These are phyloP conservation scores for Globisporangium barbulae DNA, from an alignment of 352 stramenopile genomes.

Conservation along the genomic window DNA sequence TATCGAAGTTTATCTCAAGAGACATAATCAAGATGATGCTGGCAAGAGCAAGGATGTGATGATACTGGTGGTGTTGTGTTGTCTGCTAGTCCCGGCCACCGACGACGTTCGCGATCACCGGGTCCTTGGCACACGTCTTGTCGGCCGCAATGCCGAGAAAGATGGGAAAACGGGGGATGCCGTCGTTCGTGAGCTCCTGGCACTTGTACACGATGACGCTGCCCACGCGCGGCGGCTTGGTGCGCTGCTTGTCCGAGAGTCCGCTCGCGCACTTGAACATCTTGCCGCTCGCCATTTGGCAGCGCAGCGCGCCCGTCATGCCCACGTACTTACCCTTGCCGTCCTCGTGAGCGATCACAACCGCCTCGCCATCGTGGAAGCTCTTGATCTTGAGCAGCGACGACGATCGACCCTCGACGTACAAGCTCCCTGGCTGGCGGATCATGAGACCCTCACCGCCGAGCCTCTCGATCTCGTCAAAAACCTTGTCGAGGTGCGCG, in stretches of 20 bases:
- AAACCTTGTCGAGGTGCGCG: slow-evolving; percentile 44
- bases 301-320: slow-evolving; percentile 53
- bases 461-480: slow-evolving; percentile 52
- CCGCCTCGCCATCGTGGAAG: slow-evolving; percentile 67
- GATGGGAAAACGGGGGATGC: slow-evolving; percentile 69
- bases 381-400: slow-evolving; percentile 79
- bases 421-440: slow-evolving; percentile 49
- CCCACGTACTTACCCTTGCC: slow-evolving; percentile 68
- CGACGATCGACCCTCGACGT: slow-evolving; percentile 40
- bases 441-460: slow-evolving; percentile 76
- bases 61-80: too few relatives aligned
- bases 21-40: background rate
- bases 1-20: background rate
- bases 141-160: slow-evolving; percentile 60
- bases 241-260: slow-evolving; percentile 53
- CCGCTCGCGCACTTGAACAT: slow-evolving; percentile 73
- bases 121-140: slow-evolving; percentile 46
- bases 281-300: slow-evolving; percentile 60
- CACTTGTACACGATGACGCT: slow-evolving; percentile 82
- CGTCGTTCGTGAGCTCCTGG: slow-evolving; percentile 68
- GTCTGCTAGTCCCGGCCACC: slow-evolving; percentile 10
- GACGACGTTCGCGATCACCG: slow-evolving; percentile 39
- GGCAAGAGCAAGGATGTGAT: too few relatives aligned
- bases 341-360: slow-evolving; percentile 59
- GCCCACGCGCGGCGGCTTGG: slow-evolving; percentile 40